These are phyloP conservation scores for Annulohypoxylon moriforme DNA, from an alignment of 495 filamentous ascomycete genomes.

Conservation along the genomic window DNA sequence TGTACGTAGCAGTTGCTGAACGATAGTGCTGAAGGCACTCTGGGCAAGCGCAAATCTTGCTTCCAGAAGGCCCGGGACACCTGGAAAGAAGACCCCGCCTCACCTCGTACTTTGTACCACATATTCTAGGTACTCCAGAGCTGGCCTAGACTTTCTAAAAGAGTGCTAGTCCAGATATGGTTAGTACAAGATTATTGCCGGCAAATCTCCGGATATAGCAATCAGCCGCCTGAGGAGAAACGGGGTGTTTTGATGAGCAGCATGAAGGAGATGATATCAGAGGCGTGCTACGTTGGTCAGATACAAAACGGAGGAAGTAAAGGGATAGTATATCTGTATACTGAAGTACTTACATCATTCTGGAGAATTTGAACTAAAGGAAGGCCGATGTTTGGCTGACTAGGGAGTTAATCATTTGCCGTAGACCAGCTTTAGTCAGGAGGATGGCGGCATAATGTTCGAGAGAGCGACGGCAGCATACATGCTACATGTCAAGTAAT, in stretches of 20 bases:
- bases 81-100: slow-evolving; percentile 23
- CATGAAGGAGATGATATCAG: slow-evolving; percentile 18
- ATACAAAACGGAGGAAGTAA: slow-evolving; percentile 4
- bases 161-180: slow-evolving; percentile 15
- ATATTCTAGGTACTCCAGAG: background rate
- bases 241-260: slow-evolving; percentile 16
- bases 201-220: slow-evolving; percentile 30
- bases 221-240: slow-evolving; percentile 35
- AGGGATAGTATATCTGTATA: background rate
- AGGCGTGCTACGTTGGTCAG: slow-evolving; percentile 5
- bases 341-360: slow-evolving; percentile 20
- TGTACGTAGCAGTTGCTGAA: background rate
- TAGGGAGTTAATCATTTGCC: slow-evolving; percentile 3
- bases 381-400: background rate
- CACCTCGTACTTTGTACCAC: background rate
- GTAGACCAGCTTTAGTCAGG: slow-evolving; percentile 20
- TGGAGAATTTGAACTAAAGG: background rate
- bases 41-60: background rate
- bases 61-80: slow-evolving; percentile 23
- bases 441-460: slow-evolving; percentile 35
- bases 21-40: slow-evolving; percentile 3
- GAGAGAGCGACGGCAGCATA: slow-evolving; percentile 30
- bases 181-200: slow-evolving; percentile 18
- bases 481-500: slow-evolving; percentile 9
- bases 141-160: background rate